Conservation (phyloP, 2,329 filamentous ascomycete species). For the Colletotrichum sp. region DNA sequence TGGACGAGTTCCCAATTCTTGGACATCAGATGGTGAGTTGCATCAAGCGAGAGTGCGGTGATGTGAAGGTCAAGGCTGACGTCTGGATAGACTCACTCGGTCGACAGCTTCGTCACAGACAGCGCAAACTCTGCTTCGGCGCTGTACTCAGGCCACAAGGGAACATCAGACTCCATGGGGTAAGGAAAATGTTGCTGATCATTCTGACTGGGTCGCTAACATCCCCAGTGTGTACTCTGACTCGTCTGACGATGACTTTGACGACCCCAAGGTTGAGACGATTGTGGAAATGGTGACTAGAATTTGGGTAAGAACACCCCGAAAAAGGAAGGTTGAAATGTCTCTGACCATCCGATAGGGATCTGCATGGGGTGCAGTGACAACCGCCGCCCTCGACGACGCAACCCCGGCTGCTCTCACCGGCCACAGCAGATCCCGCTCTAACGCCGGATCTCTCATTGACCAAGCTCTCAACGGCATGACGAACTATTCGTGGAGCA, state of each 20-base stretch:
- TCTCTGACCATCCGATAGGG: constrained; percentile 30
- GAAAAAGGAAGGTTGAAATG: rapidly evolving
- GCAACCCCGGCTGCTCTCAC: constrained; percentile 79
- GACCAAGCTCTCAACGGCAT: constrained; percentile 78
- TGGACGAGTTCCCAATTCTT: constrained; percentile 82
- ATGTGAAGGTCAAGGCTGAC: not conserved
- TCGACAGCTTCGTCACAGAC: constrained; percentile 86
- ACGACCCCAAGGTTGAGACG: constrained; percentile 86
- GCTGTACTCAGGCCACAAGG: constrained; percentile 84
- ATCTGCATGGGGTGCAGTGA: constrained; percentile 69
- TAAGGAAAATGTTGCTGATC: constrained; percentile 30
- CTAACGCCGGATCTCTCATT: constrained; percentile 72
- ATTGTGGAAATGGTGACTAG: constrained; percentile 82
- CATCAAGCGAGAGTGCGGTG: not conserved
- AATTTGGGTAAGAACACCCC: constrained; percentile 58
- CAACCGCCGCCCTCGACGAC: constrained; percentile 80
- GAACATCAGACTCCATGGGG: constrained; percentile 79
- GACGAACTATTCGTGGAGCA: constrained; percentile 81
- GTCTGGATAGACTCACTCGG: constrained; percentile 67
- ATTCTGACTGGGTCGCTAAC: not conserved
- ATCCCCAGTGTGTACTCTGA: constrained; percentile 71
- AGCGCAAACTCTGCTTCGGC: constrained; percentile 85
- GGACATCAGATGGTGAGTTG: constrained; percentile 74
- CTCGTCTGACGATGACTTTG: constrained; percentile 72
- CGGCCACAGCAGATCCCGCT: constrained; percentile 73